Evolutionary conservation across 2,329 filamentous ascomycete genomes (phyloP).

Genomic region (Botrytis sinoallii): DNA sequence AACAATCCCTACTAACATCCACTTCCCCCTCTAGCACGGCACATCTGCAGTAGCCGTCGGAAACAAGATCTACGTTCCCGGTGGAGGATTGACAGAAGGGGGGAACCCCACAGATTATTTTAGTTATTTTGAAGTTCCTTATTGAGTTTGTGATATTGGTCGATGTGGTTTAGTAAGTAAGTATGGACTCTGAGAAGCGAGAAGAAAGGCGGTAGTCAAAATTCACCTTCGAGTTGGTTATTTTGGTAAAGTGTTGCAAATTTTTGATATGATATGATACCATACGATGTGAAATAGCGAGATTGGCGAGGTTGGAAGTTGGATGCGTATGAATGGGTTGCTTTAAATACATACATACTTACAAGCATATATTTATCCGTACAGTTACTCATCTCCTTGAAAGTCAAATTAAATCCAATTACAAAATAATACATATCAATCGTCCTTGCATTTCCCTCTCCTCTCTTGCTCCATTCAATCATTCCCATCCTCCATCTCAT

Average conservation of each 20-base stretch:
- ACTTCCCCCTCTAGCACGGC: constrained; percentile 30
- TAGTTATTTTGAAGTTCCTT: constrained; percentile 15
- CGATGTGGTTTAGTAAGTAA: not conserved
- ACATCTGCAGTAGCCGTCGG: constrained; percentile 36
- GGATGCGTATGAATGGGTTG: not conserved
- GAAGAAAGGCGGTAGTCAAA: not conserved
- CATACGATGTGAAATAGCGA: not conserved
- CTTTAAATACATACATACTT: not conserved
- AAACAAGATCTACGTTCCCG: constrained; percentile 38
- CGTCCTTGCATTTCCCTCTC: not conserved
- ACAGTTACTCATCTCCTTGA: not conserved
- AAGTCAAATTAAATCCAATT: not conserved
- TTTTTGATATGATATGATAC: not conserved
- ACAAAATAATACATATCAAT: not conserved
- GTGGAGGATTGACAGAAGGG: constrained; percentile 34
- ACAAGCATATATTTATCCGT: not conserved
- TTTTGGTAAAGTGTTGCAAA: not conserved
- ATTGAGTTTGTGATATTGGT: not conserved
- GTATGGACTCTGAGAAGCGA: not conserved
- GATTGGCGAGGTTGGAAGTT: not conserved
- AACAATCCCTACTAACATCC: not conserved
- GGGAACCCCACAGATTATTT: not conserved
- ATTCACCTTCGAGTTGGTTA: not conserved
- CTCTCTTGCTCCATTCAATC: not conserved
- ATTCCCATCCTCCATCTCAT: not conserved